Base-by-base conservation (phyloP, 1,284 basidiomycete species). In the Trametes hirsuta region DNA sequence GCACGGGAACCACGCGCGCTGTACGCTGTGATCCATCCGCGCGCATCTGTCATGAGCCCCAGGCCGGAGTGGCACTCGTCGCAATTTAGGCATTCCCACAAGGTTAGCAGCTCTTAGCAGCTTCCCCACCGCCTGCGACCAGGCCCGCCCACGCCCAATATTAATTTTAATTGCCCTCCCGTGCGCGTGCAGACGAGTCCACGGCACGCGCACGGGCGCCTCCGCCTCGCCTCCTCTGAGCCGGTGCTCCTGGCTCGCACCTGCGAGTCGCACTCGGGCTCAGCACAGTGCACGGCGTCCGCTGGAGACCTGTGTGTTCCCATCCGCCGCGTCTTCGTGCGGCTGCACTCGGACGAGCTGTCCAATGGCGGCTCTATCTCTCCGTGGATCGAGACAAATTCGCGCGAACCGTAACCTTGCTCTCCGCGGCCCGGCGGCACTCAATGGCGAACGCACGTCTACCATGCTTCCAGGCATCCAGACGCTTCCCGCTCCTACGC, bases 381-480 rank as follows among this genome's bases (percentile, higher is more conserved):
- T 42, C 59, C 63, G 39, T 39, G 50, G 51, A 53, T 55, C 56
- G 55, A 41, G 56, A 48, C 51, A 42, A 50, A 35, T 56, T 55
- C 30, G 54, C 57, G 55, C 42, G 58, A 61, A 61, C 59, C 41
- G 51, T 57, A 61, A 64, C 59, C 57, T 57, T 64, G 47, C 39
- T 30, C 39, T 52, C 53, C 63, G 59, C 58, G 63, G 59, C 45
- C 63, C 56, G 63, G 53, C 53, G 37, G 40, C 53, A 61, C 54
- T 62, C 51, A 62, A 61, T 64, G 59, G 45, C 57, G 56, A 59
- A 59, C 57, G 37, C 57, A 59, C 53, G 59, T 62, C 57, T 47
- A 39, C 56, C 57, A 47, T 55, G 59, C 63, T 64, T 64, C 63
- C 57, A 55, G 54, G 51, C 55, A 58, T 64, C 63, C 49, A 48